A percentile compares a stretch with the other conserved stretches of the same genome.
These are phyloP conservation scores for Talaromyces nanjingensis DNA, from an alignment of 495 filamentous ascomycete species.

Conservation along the genomic window DNA sequence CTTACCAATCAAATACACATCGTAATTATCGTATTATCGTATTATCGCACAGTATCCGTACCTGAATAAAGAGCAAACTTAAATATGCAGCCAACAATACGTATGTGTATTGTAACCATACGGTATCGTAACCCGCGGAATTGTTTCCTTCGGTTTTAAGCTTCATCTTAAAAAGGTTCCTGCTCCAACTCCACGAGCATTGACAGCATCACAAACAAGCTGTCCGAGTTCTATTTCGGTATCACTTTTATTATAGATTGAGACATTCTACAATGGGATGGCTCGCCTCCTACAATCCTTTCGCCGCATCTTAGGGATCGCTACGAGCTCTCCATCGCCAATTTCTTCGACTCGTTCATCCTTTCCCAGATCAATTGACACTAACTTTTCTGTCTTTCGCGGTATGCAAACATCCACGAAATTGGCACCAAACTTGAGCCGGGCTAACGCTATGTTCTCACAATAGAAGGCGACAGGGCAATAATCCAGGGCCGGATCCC, in stretches of 20 bases:
- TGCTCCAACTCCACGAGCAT: background rate
- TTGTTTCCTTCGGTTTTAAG: background rate
- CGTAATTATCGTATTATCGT: too few relatives aligned
- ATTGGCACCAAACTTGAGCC: background rate
- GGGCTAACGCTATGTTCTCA: conserved; percentile 2
- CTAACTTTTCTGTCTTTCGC: conserved; percentile 34
- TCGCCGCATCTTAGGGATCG: conserved; percentile 27
- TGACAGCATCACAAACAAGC: background rate
- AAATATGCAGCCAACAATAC: too few relatives aligned
- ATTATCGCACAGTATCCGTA: too few relatives aligned
- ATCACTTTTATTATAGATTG: background rate
- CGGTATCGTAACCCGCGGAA: background rate
- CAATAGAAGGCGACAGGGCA: conserved; percentile 52
- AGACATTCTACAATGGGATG: conserved; percentile 20
- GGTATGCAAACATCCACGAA: conserved; percentile 11
- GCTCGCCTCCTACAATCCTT: conserved; percentile 32
- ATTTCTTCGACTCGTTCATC: background rate
- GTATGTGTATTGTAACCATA: background rate
- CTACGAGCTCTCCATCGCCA: background rate
- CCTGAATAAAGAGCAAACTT: too few relatives aligned
- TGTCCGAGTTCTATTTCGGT: background rate
- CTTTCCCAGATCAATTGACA: conserved; percentile 29
- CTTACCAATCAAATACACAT: too few relatives aligned
- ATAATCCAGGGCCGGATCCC: conserved; percentile 46
- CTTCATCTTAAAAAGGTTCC: background rate